Evolutionary conservation across 441 rosid genomes (phyloP), one percentile per base, ranked within the genome.

Genomic region (Lepidium campestre): DNA sequence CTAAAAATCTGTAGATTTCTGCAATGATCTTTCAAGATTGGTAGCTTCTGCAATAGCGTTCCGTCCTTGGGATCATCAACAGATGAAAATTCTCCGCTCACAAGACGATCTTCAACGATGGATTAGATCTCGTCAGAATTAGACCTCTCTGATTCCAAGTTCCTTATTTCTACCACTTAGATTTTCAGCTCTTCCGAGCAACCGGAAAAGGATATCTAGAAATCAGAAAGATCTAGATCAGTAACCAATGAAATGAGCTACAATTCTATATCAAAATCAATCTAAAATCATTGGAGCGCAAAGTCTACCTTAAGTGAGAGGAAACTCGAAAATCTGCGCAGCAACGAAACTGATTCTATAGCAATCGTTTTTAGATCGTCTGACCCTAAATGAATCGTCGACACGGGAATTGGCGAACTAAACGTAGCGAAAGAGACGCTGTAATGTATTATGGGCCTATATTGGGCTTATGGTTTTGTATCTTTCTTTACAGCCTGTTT

Each of bases 151-250:
- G 32, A 65, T 66, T 55, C 46, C 10, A 15, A 65, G 13, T 44
- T 22, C 5, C 45, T 44, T 55, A 10, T 22, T 44, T 34, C 55
- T 11, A 66, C 11, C 9, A 8, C 36, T 18, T 6, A 13, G 31
- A 19, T 22, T 11, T 34, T 22, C 59, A 65, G 53, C 23, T 41
- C 15, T 15, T 12, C 40, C 57, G 57, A 46, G 65, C 40, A 70
- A 42, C 45, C 1, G 34, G 31, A 10, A n/a, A 34, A n/a, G 25
- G 32, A n/a, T 62, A 34, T 14, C 44, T 14, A 47, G 35, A 39
- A 52, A 40, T 18, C 70, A 9, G 70, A 14, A 64, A 57, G 76
- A 72, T 72, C 67, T 66, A 48, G 72, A 66, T 66, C 62, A 72
- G 53, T 18, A 49, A 59, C 56, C 56, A 27, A 42, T 35, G 41